phyloP scores from a whole-genome alignment of 2,329 filamentous ascomycete genomes.

The Verticillium albo-atrum region DNA sequence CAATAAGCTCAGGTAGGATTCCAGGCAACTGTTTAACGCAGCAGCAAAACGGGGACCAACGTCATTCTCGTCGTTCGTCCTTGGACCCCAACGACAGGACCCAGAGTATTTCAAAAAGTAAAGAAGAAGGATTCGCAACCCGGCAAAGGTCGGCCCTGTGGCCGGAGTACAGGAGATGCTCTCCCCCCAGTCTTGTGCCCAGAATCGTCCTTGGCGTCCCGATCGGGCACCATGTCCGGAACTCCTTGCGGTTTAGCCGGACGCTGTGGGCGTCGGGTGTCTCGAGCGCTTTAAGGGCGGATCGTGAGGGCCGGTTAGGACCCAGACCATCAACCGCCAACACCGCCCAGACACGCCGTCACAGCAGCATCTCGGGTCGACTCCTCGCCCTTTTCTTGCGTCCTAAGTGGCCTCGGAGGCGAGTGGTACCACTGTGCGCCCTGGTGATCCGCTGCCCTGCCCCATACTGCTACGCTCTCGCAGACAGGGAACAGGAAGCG shows the following conservation, averaged over 20 bases:
- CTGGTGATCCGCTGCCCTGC: too few relatives aligned
- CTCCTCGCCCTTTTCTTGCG: background rate
- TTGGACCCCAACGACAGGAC: background rate
- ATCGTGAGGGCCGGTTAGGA: background rate
- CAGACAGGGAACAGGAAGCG: background rate
- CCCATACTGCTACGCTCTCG: too few relatives aligned
- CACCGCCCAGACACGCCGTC: too few relatives aligned
- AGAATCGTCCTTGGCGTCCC: background rate
- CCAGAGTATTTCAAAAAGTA: background rate
- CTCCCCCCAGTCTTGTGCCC: background rate
- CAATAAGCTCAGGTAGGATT: background rate
- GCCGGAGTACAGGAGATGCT: background rate
- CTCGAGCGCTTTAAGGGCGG: background rate
- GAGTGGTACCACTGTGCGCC: too few relatives aligned
- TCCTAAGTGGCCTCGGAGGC: too few relatives aligned
- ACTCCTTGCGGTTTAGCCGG: background rate
- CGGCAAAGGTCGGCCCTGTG: background rate
- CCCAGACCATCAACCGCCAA: too few relatives aligned
- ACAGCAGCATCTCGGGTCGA: too few relatives aligned
- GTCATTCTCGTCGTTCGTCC: background rate
- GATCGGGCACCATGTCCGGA: background rate
- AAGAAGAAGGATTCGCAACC: background rate
- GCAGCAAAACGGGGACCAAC: background rate
- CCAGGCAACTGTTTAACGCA: background rate
- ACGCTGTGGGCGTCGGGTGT: background rate